Evolutionary conservation across 2,329 filamentous ascomycete genomes (phyloP).

Genomic region (Ascochyta fabae): DNA sequence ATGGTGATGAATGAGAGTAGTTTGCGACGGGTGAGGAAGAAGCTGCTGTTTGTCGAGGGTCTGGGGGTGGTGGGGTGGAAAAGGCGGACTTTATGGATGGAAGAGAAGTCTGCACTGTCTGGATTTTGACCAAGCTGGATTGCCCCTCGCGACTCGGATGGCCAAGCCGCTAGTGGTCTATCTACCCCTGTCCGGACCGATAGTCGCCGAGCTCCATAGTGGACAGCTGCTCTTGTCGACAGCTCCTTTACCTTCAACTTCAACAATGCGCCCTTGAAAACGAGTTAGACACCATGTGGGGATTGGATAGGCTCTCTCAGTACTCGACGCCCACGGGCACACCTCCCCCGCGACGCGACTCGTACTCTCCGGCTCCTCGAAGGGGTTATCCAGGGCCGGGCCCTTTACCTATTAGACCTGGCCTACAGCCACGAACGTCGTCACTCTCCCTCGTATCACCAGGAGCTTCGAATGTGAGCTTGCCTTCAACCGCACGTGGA

Average conservation of each 20-base stretch:
- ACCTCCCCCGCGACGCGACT: slow-evolving; percentile 67
- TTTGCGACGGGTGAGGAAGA: slow-evolving; percentile 44
- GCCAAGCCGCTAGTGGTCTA: slow-evolving; percentile 27
- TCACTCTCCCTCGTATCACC: slow-evolving; percentile 76
- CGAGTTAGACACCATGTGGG: slow-evolving; percentile 69
- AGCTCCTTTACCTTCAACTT: slow-evolving; percentile 3
- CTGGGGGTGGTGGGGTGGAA: slow-evolving; percentile 38
- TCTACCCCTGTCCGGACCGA: background rate
- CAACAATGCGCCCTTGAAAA: slow-evolving; percentile 6
- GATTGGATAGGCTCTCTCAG: slow-evolving; percentile 79
- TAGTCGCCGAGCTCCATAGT: background rate
- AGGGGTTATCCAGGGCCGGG: slow-evolving; percentile 75
- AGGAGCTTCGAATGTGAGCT: slow-evolving; percentile 77
- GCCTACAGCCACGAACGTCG: slow-evolving; percentile 73
- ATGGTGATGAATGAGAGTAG: slow-evolving; percentile 60
- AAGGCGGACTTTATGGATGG: slow-evolving; percentile 35
- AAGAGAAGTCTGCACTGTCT: slow-evolving; percentile 42
- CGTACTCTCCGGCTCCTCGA: slow-evolving; percentile 74
- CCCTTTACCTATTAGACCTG: slow-evolving; percentile 70
- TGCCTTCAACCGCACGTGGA: slow-evolving; percentile 69
- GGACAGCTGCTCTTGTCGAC: slow-evolving; percentile 9
- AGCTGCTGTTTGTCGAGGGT: slow-evolving; percentile 35
- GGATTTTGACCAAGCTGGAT: slow-evolving; percentile 37
- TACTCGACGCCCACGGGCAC: slow-evolving; percentile 70
- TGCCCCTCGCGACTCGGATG: slow-evolving; percentile 1